Conservation (phyloP, 305 asterid species). For the Fraxinus velutina region DNA sequence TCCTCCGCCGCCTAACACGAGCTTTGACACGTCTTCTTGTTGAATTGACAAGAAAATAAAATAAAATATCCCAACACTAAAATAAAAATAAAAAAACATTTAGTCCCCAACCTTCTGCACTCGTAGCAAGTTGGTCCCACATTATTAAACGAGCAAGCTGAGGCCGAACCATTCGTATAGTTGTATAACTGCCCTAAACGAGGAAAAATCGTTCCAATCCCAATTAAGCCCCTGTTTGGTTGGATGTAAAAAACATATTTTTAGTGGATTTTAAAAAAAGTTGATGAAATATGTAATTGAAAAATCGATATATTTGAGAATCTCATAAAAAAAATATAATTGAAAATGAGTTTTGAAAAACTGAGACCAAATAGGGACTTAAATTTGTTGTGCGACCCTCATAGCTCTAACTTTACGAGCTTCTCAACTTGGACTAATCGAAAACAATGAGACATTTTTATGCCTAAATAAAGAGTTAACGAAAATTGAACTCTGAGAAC, state of each 20-base stretch:
- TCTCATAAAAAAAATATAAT: background rate
- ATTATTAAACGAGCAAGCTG: background rate
- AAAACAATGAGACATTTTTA: background rate
- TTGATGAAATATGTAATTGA: background rate
- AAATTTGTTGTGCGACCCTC: background rate
- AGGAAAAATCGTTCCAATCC: background rate
- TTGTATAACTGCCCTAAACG: background rate
- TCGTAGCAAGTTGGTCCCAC: background rate
- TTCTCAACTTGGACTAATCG: background rate
- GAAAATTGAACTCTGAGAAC: no score
- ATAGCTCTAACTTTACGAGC: background rate
- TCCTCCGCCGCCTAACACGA: constrained; percentile 43
- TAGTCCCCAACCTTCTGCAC: background rate
- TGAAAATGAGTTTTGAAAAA: background rate
- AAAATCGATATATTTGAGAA: background rate
- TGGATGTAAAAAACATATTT: no score
- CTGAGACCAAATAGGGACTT: background rate
- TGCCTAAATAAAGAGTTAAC: no score
- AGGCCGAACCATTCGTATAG: background rate
- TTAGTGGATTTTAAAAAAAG: no score
- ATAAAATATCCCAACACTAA: background rate
- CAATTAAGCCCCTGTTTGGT: no score
- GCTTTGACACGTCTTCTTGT: constrained; percentile 28
- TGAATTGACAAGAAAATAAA: background rate
- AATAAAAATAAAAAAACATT: no score